Conservation (phyloP, 2,329 filamentous ascomycete species). For the Fusarium hainanense region DNA sequence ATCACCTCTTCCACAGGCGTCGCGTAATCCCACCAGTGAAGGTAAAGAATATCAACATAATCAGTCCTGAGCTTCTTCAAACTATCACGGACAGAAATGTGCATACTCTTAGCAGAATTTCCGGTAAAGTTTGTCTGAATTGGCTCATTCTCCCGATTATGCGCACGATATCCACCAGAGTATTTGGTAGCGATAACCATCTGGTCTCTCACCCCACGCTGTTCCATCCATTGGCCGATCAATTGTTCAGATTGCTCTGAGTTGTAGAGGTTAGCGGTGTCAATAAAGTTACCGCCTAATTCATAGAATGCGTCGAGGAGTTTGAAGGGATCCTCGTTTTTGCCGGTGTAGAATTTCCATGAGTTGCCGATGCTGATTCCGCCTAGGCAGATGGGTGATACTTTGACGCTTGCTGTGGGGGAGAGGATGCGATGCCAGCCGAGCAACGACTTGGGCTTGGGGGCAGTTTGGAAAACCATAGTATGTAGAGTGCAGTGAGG, state of each 20-base stretch:
- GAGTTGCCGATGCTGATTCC: background rate
- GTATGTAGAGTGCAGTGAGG: accelerated
- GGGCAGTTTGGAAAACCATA: background rate
- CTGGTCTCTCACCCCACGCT: background rate
- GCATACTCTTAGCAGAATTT: background rate
- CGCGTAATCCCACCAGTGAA: background rate
- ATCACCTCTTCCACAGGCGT: background rate
- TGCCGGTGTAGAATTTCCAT: background rate
- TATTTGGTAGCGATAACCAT: background rate
- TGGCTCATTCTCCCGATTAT: background rate
- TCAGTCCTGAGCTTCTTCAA: background rate
- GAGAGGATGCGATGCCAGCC: background rate
- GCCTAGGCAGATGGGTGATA: background rate
- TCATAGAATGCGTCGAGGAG: background rate
- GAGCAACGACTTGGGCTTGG: background rate
- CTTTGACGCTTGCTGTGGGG: background rate
- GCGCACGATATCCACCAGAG: background rate
- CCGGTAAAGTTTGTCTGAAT: background rate
- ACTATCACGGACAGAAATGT: background rate
- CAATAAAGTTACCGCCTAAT: background rate
- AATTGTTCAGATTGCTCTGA: background rate
- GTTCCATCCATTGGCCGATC: background rate
- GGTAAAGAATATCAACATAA: background rate
- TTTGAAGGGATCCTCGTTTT: background rate
- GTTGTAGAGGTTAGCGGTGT: background rate